phyloP scores from a whole-genome alignment of 768 basidiomycete genomes.

The Lactarius sp. region DNA sequence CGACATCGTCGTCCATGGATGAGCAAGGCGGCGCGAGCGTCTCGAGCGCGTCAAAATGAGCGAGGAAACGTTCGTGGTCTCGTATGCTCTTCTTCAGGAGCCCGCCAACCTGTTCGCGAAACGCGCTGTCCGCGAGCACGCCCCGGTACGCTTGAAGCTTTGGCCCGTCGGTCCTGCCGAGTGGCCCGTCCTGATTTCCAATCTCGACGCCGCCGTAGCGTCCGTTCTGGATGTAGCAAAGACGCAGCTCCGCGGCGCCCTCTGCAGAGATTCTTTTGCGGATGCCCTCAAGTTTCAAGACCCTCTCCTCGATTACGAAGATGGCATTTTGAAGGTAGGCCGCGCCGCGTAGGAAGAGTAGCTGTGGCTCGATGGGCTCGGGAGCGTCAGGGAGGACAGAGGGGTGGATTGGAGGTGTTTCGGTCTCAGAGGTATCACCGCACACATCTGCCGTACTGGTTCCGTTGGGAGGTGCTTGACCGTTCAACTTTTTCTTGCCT shows the following conservation, averaged over 20 bases:
- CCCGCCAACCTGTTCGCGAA: conserved; percentile 55
- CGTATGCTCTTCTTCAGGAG: conserved; percentile 71
- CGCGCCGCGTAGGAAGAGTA: conserved; percentile 81
- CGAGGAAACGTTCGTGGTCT: conserved; percentile 80
- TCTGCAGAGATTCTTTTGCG: conserved; percentile 54
- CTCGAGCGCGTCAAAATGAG: conserved; percentile 77
- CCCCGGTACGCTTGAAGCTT: conserved; percentile 63
- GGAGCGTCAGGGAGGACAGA: conserved; percentile 74
- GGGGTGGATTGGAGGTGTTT: conserved; percentile 55
- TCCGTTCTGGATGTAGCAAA: conserved; percentile 71
- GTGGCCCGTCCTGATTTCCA: conserved; percentile 73
- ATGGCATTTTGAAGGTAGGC: conserved; percentile 79
- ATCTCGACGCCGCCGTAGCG: conserved; percentile 82
- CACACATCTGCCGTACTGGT: conserved; percentile 47
- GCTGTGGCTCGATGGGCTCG: conserved; percentile 81
- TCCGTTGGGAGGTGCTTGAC: conserved; percentile 65
- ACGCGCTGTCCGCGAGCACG: conserved; percentile 48
- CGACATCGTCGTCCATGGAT: neutral
- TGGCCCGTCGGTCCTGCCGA: conserved; percentile 52
- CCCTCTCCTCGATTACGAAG: conserved; percentile 64
- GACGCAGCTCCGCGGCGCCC: conserved; percentile 61
- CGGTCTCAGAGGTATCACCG: conserved; percentile 46
- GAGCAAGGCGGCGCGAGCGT: conserved; percentile 26
- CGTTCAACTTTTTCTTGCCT: conserved; percentile 43
- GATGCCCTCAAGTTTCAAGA: conserved; percentile 67